Conservation (phyloP, 306 rosid species). For the Dalbergia cochinchinensis region DNA sequence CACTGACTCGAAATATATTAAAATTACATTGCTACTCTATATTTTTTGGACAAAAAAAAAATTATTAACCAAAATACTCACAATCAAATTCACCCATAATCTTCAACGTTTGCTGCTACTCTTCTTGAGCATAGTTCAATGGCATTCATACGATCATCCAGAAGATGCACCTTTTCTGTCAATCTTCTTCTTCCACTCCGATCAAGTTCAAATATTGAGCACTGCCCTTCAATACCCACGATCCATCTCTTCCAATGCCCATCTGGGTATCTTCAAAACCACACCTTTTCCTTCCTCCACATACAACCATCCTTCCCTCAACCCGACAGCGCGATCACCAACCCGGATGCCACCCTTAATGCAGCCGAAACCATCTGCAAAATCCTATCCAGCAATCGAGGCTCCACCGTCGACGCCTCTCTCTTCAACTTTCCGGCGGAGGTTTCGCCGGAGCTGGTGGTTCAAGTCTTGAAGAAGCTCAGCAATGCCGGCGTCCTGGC, state of each 20-base stretch:
- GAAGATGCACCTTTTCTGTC: neutral
- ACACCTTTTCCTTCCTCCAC: neutral
- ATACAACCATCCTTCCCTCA: neutral
- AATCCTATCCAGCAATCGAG: neutral
- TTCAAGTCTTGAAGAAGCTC: neutral
- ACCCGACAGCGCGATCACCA: too few relatives aligned
- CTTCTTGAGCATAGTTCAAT: too few relatives aligned
- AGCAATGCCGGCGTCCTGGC: neutral
- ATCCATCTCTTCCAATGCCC: too few relatives aligned
- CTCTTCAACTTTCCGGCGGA: neutral
- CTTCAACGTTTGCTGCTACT: too few relatives aligned
- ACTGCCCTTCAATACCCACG: too few relatives aligned
- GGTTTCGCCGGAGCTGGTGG: neutral
- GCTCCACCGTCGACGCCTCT: neutral
- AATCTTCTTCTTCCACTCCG: neutral
- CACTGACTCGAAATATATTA: too few relatives aligned
- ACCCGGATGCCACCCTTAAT: too few relatives aligned
- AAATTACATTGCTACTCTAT: too few relatives aligned
- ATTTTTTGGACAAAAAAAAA: too few relatives aligned
- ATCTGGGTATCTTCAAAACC: neutral
- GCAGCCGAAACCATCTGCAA: neutral
- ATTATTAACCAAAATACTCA: too few relatives aligned
- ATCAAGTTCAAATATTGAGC: too few relatives aligned
- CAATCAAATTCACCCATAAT: too few relatives aligned
- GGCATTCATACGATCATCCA: neutral